These are phyloP conservation scores for Puccinia novopanici DNA, from an alignment of 1,284 basidiomycete genomes.

Conservation along the genomic window DNA sequence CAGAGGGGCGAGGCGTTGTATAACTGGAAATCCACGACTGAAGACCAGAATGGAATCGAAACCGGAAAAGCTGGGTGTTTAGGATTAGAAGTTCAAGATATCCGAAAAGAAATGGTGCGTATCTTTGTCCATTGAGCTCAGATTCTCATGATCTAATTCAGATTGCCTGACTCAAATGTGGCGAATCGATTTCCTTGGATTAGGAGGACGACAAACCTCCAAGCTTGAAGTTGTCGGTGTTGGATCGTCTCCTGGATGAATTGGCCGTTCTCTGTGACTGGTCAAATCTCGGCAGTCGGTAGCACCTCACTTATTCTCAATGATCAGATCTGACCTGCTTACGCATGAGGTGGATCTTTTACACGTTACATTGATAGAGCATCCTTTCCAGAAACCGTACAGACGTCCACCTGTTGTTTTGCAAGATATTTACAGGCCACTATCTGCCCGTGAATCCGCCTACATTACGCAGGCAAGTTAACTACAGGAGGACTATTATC, in stretches of 20 bases:
- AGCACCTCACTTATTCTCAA: conserved; percentile 55
- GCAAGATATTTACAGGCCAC: conserved; percentile 5
- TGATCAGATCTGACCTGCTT: conserved; percentile 25
- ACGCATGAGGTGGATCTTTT: not conserved
- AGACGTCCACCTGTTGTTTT: conserved; percentile 12
- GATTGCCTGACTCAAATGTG: conserved; percentile 43
- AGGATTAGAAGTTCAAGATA: conserved; percentile 67
- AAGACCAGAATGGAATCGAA: conserved; percentile 53
- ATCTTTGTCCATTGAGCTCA: conserved; percentile 7
- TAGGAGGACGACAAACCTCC: conserved; percentile 52
- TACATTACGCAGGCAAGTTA: conserved; percentile 40
- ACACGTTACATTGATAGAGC: not conserved
- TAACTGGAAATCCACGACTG: conserved; percentile 63
- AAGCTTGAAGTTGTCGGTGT: conserved; percentile 59
- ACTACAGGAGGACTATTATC: not conserved
- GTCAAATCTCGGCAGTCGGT: conserved; percentile 63
- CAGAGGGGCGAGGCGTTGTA: conserved; percentile 61
- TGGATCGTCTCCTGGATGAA: conserved; percentile 71
- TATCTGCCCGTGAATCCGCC: conserved; percentile 27
- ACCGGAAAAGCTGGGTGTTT: conserved; percentile 68
- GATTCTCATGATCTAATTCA: not conserved
- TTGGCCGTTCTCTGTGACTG: conserved; percentile 70
- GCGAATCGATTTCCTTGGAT: conserved; percentile 57
- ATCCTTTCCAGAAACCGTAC: conserved; percentile 11
- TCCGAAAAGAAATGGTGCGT: conserved; percentile 60